These are phyloP conservation scores for Stellera chamaejasme DNA, from an alignment of 345 rosid genomes.

Conservation along the genomic window DNA sequence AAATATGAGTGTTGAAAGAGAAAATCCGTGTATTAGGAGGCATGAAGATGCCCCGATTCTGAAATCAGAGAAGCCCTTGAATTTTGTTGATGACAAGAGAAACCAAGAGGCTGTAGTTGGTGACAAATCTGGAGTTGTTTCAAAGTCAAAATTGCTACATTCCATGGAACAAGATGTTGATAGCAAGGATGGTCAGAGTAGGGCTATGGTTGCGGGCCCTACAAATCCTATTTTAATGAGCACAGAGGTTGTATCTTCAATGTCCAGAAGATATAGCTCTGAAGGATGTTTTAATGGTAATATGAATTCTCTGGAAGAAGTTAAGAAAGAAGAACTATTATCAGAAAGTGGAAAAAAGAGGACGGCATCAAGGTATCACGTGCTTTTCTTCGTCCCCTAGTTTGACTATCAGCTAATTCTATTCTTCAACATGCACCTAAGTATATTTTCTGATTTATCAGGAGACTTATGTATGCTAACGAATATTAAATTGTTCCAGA, in stretches of 20 bases:
- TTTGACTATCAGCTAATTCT: conserved; percentile 14
- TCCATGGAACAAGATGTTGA: conserved; percentile 7
- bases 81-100: conserved; percentile 13
- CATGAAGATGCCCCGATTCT: conserved; percentile 16
- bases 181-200: conserved; percentile 12
- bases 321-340: conserved; percentile 17
- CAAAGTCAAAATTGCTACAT: not conserved
- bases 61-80: conserved; percentile 15
- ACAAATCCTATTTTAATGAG: conserved; percentile 11
- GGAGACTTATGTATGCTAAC: conserved; percentile 15
- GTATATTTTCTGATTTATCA: conserved; percentile 16
- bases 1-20: conserved; percentile 16
- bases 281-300: conserved; percentile 15
- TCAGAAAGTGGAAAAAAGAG: conserved; percentile 22
- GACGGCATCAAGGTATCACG: conserved; percentile 43
- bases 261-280: conserved; percentile 2
- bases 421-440: conserved; percentile 6
- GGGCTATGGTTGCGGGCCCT: conserved; percentile 15
- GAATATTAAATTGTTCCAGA: conserved; percentile 43
- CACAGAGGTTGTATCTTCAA: conserved; percentile 14
- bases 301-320: conserved; percentile 19
- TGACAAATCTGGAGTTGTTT: conserved; percentile 7
- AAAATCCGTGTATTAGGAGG: conserved; percentile 9
- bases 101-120: conserved; percentile 16
- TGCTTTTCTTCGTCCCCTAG: conserved; percentile 9